A percentile compares a stretch with the other conserved stretches of the same genome.
phyloP scores from a whole-genome alignment of 805 yeast species.

The Sungouiozyma ichnusensis region DNA sequence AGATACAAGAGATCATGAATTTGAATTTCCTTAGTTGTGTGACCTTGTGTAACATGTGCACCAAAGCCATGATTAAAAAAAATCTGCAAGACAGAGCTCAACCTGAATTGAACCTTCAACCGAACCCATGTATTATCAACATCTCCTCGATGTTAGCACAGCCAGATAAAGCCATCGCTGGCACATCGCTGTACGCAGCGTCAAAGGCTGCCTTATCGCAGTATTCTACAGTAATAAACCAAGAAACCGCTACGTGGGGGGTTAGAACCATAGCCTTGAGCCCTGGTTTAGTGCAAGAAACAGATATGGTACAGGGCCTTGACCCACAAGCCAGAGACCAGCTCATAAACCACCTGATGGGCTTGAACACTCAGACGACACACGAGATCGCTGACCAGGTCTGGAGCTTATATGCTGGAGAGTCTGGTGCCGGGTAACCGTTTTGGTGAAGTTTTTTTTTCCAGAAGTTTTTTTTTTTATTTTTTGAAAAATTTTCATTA shows the following conservation, averaged over 20 bases:
- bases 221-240: constrained; percentile 16
- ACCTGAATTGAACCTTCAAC: neutral
- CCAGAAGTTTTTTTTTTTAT: constrained; percentile 1
- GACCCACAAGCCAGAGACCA: constrained; percentile 4
- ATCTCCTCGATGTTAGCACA: constrained; percentile 22
- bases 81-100: neutral
- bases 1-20: constrained; percentile 16
- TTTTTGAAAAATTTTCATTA: neutral
- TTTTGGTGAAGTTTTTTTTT: constrained; percentile 1
- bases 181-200: constrained; percentile 25
- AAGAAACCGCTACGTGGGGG: constrained; percentile 14
- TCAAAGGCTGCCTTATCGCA: constrained; percentile 24
- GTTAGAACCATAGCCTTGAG: constrained; percentile 11
- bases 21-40: constrained; percentile 22
- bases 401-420: constrained; percentile 6
- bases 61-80: constrained; percentile 16
- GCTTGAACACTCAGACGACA: constrained; percentile 4
- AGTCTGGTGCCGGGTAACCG: constrained; percentile 1
- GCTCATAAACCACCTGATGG: constrained; percentile 4
- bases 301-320: constrained; percentile 20
- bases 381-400: constrained; percentile 10
- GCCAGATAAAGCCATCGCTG: constrained; percentile 12
- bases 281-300: constrained; percentile 19
- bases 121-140: constrained; percentile 18
- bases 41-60: constrained; percentile 14